Evolutionary conservation across 768 basidiomycete species (phyloP).

Genomic region (Hericium alpestre): DNA sequence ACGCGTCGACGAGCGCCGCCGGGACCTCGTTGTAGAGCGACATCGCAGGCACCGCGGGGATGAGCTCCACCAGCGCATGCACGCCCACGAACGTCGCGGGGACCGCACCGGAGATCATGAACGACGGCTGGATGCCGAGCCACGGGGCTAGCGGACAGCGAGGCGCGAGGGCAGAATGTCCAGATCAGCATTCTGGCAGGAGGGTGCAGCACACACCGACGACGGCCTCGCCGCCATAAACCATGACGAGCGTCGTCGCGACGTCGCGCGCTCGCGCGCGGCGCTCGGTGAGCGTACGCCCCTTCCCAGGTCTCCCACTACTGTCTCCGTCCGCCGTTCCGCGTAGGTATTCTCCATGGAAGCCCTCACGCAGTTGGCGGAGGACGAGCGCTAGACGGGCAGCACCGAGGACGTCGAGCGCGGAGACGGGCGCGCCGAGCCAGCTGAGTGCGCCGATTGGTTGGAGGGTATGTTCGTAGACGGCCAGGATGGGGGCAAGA

Average conservation of each 20-base stretch:
- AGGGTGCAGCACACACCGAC: slow-evolving; percentile 6
- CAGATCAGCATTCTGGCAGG: not conserved
- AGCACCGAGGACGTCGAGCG: slow-evolving; percentile 10
- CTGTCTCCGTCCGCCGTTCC: slow-evolving; percentile 1
- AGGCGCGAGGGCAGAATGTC: not conserved
- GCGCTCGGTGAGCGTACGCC: not conserved
- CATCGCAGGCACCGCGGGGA: slow-evolving; percentile 7
- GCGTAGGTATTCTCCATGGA: slow-evolving; percentile 3
- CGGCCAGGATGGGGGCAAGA: slow-evolving; percentile 7
- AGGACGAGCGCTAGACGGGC: slow-evolving; percentile 12
- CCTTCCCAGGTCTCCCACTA: not conserved
- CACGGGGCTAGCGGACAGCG: slow-evolving; percentile 4
- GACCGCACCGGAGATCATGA: slow-evolving; percentile 3
- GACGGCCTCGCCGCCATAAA: slow-evolving; percentile 13
- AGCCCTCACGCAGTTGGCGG: slow-evolving; percentile 8
- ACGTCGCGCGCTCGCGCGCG: slow-evolving; percentile 7
- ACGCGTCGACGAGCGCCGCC: slow-evolving; percentile 5
- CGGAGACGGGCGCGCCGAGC: slow-evolving; percentile 7
- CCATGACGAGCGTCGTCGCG: slow-evolving; percentile 10
- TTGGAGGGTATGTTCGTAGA: slow-evolving; percentile 11
- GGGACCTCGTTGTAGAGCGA: slow-evolving; percentile 10
- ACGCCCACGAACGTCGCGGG: slow-evolving; percentile 5
- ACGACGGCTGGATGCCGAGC: slow-evolving; percentile 12
- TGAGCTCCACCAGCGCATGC: slow-evolving; percentile 4
- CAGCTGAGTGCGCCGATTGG: slow-evolving; percentile 7